phyloP scores from a whole-genome alignment of 2,329 filamentous ascomycete species.

The Bimuria novae-zelandiae region DNA sequence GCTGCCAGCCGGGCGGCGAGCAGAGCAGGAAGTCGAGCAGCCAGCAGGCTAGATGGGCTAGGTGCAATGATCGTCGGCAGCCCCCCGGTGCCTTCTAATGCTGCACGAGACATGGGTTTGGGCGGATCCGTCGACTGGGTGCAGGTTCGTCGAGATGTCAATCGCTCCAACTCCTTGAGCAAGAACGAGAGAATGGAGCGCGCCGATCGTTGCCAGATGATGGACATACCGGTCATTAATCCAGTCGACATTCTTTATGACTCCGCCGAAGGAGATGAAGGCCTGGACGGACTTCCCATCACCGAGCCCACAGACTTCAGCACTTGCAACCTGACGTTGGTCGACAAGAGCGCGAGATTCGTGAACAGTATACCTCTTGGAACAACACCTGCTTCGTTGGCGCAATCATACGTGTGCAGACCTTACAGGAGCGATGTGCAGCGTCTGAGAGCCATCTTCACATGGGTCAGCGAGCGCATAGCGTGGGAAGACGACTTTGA shows the following conservation, averaged over 20 bases:
- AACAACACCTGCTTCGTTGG: conserved; percentile 79
- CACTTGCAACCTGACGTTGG: conserved; percentile 77
- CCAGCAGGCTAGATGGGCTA: conserved; percentile 42
- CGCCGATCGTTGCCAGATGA: conserved; percentile 89
- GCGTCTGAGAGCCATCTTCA: conserved; percentile 90
- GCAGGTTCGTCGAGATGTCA: conserved; percentile 94
- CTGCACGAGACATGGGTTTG: conserved; percentile 72
- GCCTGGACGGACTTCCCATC: conserved; percentile 82
- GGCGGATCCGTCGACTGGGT: conserved; percentile 80
- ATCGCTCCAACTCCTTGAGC: conserved; percentile 91
- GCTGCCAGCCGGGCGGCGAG: conserved; percentile 46
- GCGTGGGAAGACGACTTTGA: conserved; percentile 95
- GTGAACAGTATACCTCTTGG: conserved; percentile 80
- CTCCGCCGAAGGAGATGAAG: conserved; percentile 86
- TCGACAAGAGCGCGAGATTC: conserved; percentile 96
- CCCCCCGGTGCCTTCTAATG: conserved; percentile 33
- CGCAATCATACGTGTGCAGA: conserved; percentile 89
- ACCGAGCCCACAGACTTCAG: conserved; percentile 80
- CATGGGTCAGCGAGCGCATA: conserved; percentile 94
- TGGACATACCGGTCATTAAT: conserved; percentile 85
- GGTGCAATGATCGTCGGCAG: conserved; percentile 61
- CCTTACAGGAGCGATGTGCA: conserved; percentile 95
- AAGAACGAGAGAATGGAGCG: conserved; percentile 84
- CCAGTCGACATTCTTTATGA: conserved; percentile 89
- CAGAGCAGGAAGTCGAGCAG: conserved; percentile 43